Base-by-base conservation (phyloP, 1,284 basidiomycete genomes). In the Gymnopus androsaceus region DNA sequence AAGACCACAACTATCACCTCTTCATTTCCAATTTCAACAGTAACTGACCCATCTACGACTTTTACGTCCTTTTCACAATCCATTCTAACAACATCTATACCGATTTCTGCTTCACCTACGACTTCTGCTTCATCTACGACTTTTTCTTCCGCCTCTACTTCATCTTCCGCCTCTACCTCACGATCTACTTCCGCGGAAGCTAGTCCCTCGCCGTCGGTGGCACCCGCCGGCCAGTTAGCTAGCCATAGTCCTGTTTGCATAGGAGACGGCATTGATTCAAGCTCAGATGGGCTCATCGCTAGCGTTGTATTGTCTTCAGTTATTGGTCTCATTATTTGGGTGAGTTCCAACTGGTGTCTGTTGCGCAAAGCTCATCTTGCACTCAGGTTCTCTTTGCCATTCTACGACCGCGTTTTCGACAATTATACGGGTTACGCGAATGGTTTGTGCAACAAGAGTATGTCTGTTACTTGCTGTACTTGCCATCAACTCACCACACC, bases 361-460 rank as follows among this genome's bases (percentile, higher is more conserved):
- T 52, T 57, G 50, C 30, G 34, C 27, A 15, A 33, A 27, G n/a
- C 45, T 55, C 52, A 33, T 54, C 42, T 37, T 42, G 58, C 47
- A 49, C 36, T 33, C 58, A 90, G 88, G 65, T 86, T 53, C 60
- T 83, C 44, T 90, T 90, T 68, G 87, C 85, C 30, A 69, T 85
- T 54, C 59, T 88, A 19, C 78, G 88, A 45, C 87, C 87, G 12
- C 81, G 77, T 54, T 85, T 83, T 65, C 80, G 87, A 55, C 85
- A 89, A 71, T 66, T 90, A 17, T 90, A 90, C 63, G 84, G 73
- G 23, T 68, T 86, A 49, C 74, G 88, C 63, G 87, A 89, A 65
- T 90, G 88, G 88, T 90, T 90, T 67, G 78, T 85, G 15, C 81
- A 79, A 45, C 81, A 77, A 69, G 80, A 82, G 87, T 89, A 65